Base-by-base conservation (phyloP, 2,329 filamentous ascomycete genomes). In the Malbranchea cinnamomea region DNA sequence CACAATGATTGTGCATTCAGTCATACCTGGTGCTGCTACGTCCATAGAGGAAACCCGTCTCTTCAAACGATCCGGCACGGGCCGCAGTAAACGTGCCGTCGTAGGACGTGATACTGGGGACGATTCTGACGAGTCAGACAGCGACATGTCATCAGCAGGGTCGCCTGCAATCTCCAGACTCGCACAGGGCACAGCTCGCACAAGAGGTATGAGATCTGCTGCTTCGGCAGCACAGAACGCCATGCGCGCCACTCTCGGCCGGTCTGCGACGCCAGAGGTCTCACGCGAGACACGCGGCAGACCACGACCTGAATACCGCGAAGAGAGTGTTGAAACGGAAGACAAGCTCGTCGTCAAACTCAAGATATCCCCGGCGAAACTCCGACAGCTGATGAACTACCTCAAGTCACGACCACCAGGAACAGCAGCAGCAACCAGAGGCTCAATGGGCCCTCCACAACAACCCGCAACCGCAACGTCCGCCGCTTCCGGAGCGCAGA, bases 61-160 rank as follows among this genome's bases (percentile, higher is more conserved):
- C 4, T 92, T 79, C 61, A 93, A 93, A 59, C 72, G 78, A 30
- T 67, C 76, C 12, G 69, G 71, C 18, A 75, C 69, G 17, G 62
- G 66, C 38, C 53, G 65, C n/a, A 71, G 74, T 47, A 66, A 75
- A 32, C 52, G 61, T 28, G 60, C 60, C 20, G 59, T 58, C 22
- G 65, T 69, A 26, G 70, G 77, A 39, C 59, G 59, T 17, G 71
- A 75, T 39, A 64, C 58, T 9, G 60, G 61, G 22, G 79, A 81
- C 34, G 81, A 89, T 33, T 91, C 83, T 0, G 87, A 94, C 32
- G 87, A 89, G 1, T 82, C 87, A 28, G 84, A 93, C 16, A 92
- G 82, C 48, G 87, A 94, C 33, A 82, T 91, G 35, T 92, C 83
- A 1, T 73, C 68, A 1, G 73, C 78, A 11, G 85, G 91, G 36